Conservation (phyloP, 306 rosid species). For the Phaseolus lunatus region DNA sequence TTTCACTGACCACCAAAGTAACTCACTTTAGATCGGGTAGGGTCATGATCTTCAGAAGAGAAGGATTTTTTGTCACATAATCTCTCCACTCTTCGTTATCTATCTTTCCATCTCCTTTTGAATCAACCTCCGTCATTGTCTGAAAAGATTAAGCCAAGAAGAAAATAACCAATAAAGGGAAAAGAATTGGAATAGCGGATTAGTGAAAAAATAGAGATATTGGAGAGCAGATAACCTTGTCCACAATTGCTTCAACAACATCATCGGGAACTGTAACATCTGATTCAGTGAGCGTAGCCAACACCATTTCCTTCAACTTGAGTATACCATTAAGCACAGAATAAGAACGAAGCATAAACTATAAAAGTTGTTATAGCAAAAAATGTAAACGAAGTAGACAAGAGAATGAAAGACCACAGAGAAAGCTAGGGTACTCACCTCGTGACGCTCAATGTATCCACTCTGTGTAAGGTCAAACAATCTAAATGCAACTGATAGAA, state of each 20-base stretch:
- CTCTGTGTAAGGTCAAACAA: conserved; percentile 72
- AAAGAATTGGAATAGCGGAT: neutral
- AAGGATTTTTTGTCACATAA: conserved; percentile 61
- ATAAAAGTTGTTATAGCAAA: neutral
- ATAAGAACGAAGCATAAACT: conserved; percentile 7
- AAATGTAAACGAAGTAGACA: neutral
- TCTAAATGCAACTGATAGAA: conserved; percentile 71
- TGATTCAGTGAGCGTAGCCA: conserved; percentile 70
- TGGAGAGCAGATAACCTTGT: conserved; percentile 58
- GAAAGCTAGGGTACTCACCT: conserved; percentile 52
- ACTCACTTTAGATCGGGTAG: conserved; percentile 76
- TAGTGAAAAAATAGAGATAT: conserved; percentile 6
- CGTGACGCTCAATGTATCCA: conserved; percentile 65
- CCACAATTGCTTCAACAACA: conserved; percentile 60
- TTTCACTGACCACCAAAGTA: neutral
- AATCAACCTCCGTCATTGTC: conserved; percentile 71
- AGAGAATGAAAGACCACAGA: conserved; percentile 11
- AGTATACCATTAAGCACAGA: conserved; percentile 26
- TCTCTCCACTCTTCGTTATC: conserved; percentile 75
- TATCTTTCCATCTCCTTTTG: conserved; percentile 77
- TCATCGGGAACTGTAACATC: conserved; percentile 62
- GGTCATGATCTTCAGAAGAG: conserved; percentile 74
- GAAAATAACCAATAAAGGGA: neutral
- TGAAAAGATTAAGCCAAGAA: conserved; percentile 33
- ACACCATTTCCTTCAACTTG: conserved; percentile 84